Evolutionary conservation across 495 filamentous ascomycete genomes (phyloP), one percentile per base, ranked within the genome.

Genomic region (Aspergillus haitiensis): DNA sequence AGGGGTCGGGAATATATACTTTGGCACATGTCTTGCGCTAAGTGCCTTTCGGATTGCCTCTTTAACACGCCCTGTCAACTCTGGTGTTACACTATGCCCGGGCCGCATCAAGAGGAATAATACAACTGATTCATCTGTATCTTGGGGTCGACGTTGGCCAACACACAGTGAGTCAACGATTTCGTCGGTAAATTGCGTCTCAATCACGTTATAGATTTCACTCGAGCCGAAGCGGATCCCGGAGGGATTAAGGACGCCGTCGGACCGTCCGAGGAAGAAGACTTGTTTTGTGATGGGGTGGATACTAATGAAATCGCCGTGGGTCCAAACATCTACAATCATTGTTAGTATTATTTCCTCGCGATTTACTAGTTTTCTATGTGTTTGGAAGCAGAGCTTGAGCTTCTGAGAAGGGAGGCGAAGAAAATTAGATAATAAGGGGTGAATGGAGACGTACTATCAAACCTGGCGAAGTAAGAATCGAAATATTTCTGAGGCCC

Each of bases 161-260:
- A 93, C 88, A 58, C 88, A 91, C 35, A 93, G 78, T 11, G 82
- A 85, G 61, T 93, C 89, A 31, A 74, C 74, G 13, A 92, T 72
- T 46, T 78, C 72, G 15, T 82, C 71, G 0, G 82, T 71, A 64
- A 92, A 91, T 54, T 81, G 70, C 48, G 78, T 75, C 69, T 93
- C 90, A 21, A 92, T 70, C 5, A 92, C 86, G 16, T 77, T 75
- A 71, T 93, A 93, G 47, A 93, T 87, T 70, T 93, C 90, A 10
- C 88, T 86, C 15, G 82, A 86, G 6, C 90, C 90, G 66, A 93
- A 93, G 0, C 90, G 78, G 42, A 93, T 86, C 5, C 90, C 90
- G 1, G 85, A 82, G 0, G 90, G 90, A 63, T 93, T 93, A 15
- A 93, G 74, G 4, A 92, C 85, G 13, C 89, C 90, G 67, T 93